These are phyloP conservation scores for Phytomonas francai DNA, from an alignment of 208 protist species.

Conservation along the genomic window DNA sequence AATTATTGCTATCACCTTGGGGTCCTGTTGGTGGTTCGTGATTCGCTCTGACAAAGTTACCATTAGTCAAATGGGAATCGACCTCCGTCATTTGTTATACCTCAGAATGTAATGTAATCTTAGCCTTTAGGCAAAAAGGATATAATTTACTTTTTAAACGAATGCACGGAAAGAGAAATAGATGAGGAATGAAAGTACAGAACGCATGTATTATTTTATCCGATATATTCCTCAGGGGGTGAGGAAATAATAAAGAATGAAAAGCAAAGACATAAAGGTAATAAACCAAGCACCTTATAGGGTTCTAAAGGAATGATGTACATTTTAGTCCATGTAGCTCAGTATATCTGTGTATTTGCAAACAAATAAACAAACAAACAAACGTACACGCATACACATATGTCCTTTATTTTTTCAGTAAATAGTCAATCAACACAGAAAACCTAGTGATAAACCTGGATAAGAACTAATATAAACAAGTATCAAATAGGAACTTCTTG, in stretches of 20 bases:
- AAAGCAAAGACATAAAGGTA: conserved; percentile 3
- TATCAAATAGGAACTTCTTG: conserved; percentile 3
- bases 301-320: neutral
- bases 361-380: conserved; percentile 8
- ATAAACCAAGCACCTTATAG: neutral
- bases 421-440: neutral
- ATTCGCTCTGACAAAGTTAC: neutral
- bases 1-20: neutral
- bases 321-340: neutral
- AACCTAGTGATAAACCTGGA: neutral
- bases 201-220: conserved; percentile 1
- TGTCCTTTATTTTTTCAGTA: neutral
- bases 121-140: neutral
- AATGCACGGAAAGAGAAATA: conserved; percentile 4
- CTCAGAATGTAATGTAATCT: neutral
- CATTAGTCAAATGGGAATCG: neutral
- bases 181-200: neutral
- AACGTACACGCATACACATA: conserved; percentile 5
- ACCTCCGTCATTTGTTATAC: neutral
- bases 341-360: neutral
- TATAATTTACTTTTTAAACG: neutral
- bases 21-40: neutral
- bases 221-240: neutral
- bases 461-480: neutral
- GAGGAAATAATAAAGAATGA: conserved; percentile 2